Percentiles rank a stretch among this genome's conserved stretches.
phyloP scores from a whole-genome alignment of 306 rosid species.

The Fragaria vesca region DNA sequence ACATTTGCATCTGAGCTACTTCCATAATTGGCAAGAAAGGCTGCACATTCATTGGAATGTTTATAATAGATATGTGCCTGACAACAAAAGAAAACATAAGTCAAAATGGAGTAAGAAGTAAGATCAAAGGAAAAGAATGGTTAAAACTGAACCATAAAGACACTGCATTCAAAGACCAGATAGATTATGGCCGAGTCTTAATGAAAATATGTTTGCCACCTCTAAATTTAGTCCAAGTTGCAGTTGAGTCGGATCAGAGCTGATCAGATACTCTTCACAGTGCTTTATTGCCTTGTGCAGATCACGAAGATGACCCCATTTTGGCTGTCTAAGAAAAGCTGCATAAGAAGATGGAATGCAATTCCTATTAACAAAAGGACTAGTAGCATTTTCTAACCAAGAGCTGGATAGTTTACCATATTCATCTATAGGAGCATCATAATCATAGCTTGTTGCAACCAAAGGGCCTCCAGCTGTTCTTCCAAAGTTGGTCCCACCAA shows the following conservation, averaged over 20 bases:
- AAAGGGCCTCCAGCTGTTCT: slow-evolving; percentile 31
- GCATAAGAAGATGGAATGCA: background rate
- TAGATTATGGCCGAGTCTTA: background rate
- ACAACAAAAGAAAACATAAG: background rate
- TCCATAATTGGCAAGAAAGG: slow-evolving; percentile 28
- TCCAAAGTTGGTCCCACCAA: slow-evolving; percentile 32
- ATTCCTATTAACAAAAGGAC: background rate
- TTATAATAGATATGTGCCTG: slow-evolving; percentile 27
- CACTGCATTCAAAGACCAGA: background rate
- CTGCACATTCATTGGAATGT: slow-evolving; percentile 21
- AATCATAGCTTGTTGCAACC: slow-evolving; percentile 33
- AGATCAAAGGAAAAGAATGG: background rate
- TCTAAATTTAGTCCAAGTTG: slow-evolving; percentile 22
- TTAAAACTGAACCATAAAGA: background rate
- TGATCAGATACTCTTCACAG: slow-evolving; percentile 26
- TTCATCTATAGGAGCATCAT: slow-evolving; percentile 37
- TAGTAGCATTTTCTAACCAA: background rate
- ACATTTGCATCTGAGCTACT: slow-evolving; percentile 19
- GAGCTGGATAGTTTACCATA: slow-evolving; percentile 22
- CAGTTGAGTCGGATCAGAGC: slow-evolving; percentile 20
- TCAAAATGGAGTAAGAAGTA: background rate
- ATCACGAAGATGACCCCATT: slow-evolving; percentile 24
- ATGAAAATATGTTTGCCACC: background rate
- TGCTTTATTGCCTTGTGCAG: slow-evolving; percentile 28
- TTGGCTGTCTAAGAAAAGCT: slow-evolving; percentile 32